A percentile compares a stretch with the other conserved stretches of the same genome.
Conservation (phyloP, 495 filamentous ascomycete species). For the Xylaria flabelliformis region DNA sequence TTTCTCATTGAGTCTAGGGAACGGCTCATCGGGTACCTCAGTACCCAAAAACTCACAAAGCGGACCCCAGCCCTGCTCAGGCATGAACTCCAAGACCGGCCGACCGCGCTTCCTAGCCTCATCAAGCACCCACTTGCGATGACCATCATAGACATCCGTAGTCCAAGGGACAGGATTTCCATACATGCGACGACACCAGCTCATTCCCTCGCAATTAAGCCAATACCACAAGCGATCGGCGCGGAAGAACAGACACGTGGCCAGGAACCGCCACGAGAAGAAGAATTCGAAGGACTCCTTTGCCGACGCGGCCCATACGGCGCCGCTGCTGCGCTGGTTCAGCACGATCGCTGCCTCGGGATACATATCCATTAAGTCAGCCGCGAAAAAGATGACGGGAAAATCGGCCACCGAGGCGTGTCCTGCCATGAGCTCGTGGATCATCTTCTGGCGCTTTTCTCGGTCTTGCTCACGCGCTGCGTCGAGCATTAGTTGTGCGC, state of each 20-base stretch:
- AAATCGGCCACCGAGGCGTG: constrained; percentile 37
- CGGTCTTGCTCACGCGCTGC: constrained; percentile 32
- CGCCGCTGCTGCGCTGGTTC: constrained; percentile 33
- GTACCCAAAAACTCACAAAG: constrained; percentile 39
- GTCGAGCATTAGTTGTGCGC: constrained; percentile 26
- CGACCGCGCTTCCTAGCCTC: constrained; percentile 27
- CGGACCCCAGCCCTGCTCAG: constrained; percentile 40
- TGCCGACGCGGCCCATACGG: constrained; percentile 25
- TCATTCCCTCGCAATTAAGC: not conserved
- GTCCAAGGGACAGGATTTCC: not conserved
- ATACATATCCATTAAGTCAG: constrained; percentile 47
- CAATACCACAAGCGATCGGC: constrained; percentile 15
- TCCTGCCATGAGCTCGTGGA: constrained; percentile 30
- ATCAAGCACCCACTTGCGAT: constrained; percentile 29
- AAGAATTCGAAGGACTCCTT: constrained; percentile 30
- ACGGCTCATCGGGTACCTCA: constrained; percentile 26
- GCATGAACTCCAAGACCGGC: constrained; percentile 38
- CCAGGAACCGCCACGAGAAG: constrained; percentile 25
- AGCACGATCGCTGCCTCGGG: constrained; percentile 42
- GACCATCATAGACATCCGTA: constrained; percentile 27
- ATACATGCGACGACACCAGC: not conserved
- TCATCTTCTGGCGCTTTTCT: constrained; percentile 33
- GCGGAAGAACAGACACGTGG: constrained; percentile 9
- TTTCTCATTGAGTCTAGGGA: constrained; percentile 39
- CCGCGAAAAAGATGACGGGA: constrained; percentile 35